Percentiles rank a stretch among this genome's conserved stretches.
phyloP scores from a whole-genome alignment of 805 yeast species.

The Starmerella tilneyi region DNA sequence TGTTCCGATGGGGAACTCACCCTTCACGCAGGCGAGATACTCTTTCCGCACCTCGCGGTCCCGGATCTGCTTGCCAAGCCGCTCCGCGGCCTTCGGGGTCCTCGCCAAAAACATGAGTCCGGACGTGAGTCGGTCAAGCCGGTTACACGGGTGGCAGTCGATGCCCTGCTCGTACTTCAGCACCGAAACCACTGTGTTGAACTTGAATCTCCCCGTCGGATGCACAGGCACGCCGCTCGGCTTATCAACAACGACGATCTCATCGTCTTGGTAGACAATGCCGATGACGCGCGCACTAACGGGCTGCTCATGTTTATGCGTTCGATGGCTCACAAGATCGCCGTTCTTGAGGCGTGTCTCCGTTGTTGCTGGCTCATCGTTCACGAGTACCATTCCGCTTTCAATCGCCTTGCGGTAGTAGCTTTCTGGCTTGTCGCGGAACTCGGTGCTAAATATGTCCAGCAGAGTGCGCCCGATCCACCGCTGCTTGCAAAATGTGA shows the following conservation, averaged over 20 bases:
- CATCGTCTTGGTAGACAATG: slow-evolving; percentile 63
- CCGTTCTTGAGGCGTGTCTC: slow-evolving; percentile 70
- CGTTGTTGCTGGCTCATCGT: slow-evolving; percentile 49
- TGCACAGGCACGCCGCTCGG: slow-evolving; percentile 95
- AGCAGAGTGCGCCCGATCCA: slow-evolving; percentile 79
- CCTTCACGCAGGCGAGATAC: slow-evolving; percentile 79
- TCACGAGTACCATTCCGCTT: slow-evolving; percentile 71
- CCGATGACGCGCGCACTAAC: slow-evolving; percentile 50
- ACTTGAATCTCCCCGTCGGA: slow-evolving; percentile 78
- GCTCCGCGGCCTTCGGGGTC: slow-evolving; percentile 66
- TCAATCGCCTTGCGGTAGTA: slow-evolving; percentile 57
- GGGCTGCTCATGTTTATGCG: slow-evolving; percentile 87
- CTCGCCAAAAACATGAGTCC: slow-evolving; percentile 90
- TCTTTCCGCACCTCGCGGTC: slow-evolving; percentile 68
- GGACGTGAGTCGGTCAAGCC: slow-evolving; percentile 83
- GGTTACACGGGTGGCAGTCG: slow-evolving; percentile 72
- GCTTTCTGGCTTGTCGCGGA: slow-evolving; percentile 61
- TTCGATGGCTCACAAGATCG: slow-evolving; percentile 64
- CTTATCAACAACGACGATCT: slow-evolving; percentile 74
- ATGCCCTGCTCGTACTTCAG: slow-evolving; percentile 59
- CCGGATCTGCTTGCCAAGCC: slow-evolving; percentile 54
- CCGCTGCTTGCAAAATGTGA: slow-evolving; percentile 81
- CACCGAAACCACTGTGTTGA: slow-evolving; percentile 69
- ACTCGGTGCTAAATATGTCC: slow-evolving; percentile 76
- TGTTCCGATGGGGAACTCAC: slow-evolving; percentile 57